Base-by-base conservation (phyloP, 306 rosid genomes). In the Vigna unguiculata region DNA sequence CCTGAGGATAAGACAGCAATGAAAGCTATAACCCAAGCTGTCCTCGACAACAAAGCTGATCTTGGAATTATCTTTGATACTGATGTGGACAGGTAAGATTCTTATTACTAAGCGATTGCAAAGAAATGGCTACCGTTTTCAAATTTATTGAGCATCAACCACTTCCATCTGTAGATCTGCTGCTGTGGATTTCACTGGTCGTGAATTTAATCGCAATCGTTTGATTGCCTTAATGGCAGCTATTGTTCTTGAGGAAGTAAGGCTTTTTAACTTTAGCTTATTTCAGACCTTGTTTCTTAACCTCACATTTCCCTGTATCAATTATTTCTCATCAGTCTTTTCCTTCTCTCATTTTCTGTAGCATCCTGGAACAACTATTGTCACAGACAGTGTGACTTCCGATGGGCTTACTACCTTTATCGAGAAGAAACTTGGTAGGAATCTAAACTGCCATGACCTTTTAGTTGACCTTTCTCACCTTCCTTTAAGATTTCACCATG, bases 1-100 rank as follows among this genome's bases (percentile, higher is more conserved):
- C 98, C 98, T 2, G 98, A 94, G 90, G 97, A 92, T 87, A 90
- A 91, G 88, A 85, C 97, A 76, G 98, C 98, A 41, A 94, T 94
- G 98, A 87, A 78, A 86, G 93, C 98, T 72, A 89, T 94, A 84
- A 94, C 97, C 24, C 85, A 89, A 81, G 97, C 98, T 9, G 98
- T 94, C 70, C 92, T 91, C 77, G 86, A 85, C 75, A 94, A 86
- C 87, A 92, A 87, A 77, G 97, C 98, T 74, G 98, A 94, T 88
- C 87, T 94, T 72, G 98, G 98, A 80, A 94, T 94, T 85, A 94
- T 94, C 80, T 94, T 94, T 84, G 98, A 94, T 76, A 94, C 98
- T 43, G 98, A 94, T 57, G 98, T 94, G 55, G 96, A 95, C 83
- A 86, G 98, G 98, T 88, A 79, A 22, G 41, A 22, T 12, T 83